phyloP scores from a whole-genome alignment of 371 early-diverging fungal genomes.

The Saksenaea vasiformis region DNA sequence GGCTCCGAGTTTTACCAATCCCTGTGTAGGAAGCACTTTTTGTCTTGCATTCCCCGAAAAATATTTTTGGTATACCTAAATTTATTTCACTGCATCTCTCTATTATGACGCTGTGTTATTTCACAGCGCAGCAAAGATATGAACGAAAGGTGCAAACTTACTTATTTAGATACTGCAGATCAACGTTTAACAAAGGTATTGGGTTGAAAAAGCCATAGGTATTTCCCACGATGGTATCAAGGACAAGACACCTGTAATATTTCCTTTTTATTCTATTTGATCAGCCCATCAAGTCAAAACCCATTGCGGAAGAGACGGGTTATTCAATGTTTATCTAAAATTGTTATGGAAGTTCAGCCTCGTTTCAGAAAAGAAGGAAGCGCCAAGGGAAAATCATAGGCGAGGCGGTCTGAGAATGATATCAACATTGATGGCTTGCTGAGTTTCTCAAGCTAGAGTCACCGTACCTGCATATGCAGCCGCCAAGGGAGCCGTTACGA shows the following conservation, averaged over 20 bases:
- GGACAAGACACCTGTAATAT: background rate
- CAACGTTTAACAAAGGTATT: conserved; percentile 21
- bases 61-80: too few relatives aligned
- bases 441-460: conserved; percentile 32
- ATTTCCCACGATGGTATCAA: conserved; percentile 15
- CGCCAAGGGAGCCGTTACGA: conserved; percentile 61
- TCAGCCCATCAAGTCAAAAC: conserved; percentile 17
- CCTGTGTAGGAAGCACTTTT: conserved; percentile 29
- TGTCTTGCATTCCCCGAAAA: too few relatives aligned
- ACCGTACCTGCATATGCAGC: conserved; percentile 50
- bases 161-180: conserved; percentile 20
- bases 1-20: conserved; percentile 35
- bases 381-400: too few relatives aligned
- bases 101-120: too few relatives aligned
- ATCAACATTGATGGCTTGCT: conserved; percentile 34
- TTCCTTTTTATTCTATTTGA: background rate
- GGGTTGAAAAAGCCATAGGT: conserved; percentile 20
- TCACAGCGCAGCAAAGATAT: conserved; percentile 21
- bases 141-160: conserved; percentile 29
- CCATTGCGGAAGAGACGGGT: conserved; percentile 34
- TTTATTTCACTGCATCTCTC: too few relatives aligned
- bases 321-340: conserved; percentile 34
- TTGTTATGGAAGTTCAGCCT: conserved; percentile 32
- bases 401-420: conserved; percentile 28
- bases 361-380: conserved; percentile 19